Evolutionary conservation across 1,284 basidiomycete genomes (phyloP), one percentile per base, ranked within the genome.

Genomic region (Clitocybe nebularis): DNA sequence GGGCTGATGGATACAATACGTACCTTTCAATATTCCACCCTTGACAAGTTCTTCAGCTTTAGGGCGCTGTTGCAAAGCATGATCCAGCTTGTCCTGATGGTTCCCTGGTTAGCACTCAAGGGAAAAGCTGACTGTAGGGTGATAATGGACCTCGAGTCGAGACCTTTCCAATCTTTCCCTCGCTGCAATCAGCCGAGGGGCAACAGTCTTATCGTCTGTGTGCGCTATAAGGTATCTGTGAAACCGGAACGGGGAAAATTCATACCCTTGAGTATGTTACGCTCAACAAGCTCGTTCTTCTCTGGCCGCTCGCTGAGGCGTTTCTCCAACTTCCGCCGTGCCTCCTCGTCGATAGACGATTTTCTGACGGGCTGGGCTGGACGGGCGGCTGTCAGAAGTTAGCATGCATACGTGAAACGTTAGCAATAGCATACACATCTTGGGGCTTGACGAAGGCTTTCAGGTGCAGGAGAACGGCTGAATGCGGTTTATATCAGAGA

Each of bases 241-340:
- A n/a, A n/a, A n/a, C n/a, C n/a, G 22, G 14, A 14, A 32, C 8
- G 5, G 21, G 32, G 3, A 5, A 5, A 28, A 16, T 10, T 37
- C n/a, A 21, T 41, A 79, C 85, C 81, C 66, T 89, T 89, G 47
- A 89, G 72, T 48, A 89, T 88, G 56, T 85, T 85, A 51, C 81
- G 75, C 36, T 82, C 79, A 47, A 87, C 71, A 30, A 90, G 71
- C 44, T 87, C 80, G 33, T 74, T 61, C 56, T 81, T 78, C 10
- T 78, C 73, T 20, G 56, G 57, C 25, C 85, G 70, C 20, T 73
- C 65, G 30, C 64, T 68, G 39, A 86, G 67, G 34, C 72, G 67
- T 56, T 74, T 76, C 63, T 86, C 84, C 43, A 88, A 70, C 52
- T 67, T 70, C 43, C 69, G 51, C 32, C 65, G 54, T 8, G 69